Evolutionary conservation across 257 asterid species (phyloP), one percentile per base, ranked within the genome.

Genomic region (Fraxinus pennsylvanica): DNA sequence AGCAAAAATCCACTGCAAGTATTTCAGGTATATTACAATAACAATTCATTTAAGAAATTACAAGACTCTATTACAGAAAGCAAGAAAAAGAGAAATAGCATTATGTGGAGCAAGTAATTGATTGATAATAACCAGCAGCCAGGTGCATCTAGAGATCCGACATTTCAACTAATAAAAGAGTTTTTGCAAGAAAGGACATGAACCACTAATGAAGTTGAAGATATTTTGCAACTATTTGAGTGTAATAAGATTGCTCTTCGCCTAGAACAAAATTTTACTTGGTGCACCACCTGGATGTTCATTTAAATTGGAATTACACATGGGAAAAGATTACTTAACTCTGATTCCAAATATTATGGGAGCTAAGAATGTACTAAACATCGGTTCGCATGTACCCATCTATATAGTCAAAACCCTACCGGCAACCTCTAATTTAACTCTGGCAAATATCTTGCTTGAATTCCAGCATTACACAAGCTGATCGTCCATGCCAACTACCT

Each of bases 201-300:
- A 52, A 61, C 70, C 38, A 12, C n/a, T 43, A 45, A 59, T 50
- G 43, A 25, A 33, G 47, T 22, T 32, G 35, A 25, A 35, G 38
- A n/a, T 45, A 73, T 68, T 22, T 43, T 33, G 61, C 61, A 74
- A 66, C 52, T 71, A n/a, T 29, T 47, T 38, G 78, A 80, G 41
- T 19, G 57, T 13, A 29, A 70, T 35, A 59, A 47, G 14, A 47
- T 7, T 19, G 10, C 10, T 57, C 25, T 68, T 27, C 6, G 15
- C 72, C 36, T 9, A 65, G 27, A 27, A 29, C 17, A 32, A 63
- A 14, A 21, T 39, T 39, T 35, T 12, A 77, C 74, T 54, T 39
- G 32, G 59, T 3, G 30, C 22, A 27, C 17, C 47, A 57, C 39
- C 79, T 0, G 57, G 43, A 65, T 50, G 74, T 30, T 35, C 30